These are phyloP conservation scores for Stevia rebaudiana DNA, from an alignment of 140 eudicot species.

Conservation along the genomic window DNA sequence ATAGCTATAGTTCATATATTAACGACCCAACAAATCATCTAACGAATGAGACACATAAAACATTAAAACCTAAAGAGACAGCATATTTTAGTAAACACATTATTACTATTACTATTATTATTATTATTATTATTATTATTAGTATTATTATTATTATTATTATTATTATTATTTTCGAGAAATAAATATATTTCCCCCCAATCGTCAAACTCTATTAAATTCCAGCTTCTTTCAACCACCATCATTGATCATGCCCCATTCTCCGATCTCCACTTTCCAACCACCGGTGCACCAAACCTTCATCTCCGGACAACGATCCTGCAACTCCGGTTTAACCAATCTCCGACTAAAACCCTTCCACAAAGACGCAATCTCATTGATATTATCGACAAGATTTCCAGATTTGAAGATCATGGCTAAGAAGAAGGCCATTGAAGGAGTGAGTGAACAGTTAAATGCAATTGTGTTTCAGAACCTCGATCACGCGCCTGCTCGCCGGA, in stretches of 20 bases:
- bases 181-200: neutral
- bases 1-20: no score
- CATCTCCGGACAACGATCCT: neutral
- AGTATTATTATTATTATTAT: no score
- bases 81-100: no score
- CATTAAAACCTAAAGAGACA: no score
- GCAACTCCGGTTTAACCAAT: neutral
- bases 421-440: slow-evolving; percentile 58
- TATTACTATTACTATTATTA: no score
- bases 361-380: slow-evolving; percentile 37
- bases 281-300: slow-evolving; percentile 20
- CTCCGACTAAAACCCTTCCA: slow-evolving; percentile 10
- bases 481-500: slow-evolving; percentile 63
- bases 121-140: no score
- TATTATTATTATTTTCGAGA: no score
- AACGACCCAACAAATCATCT: no score
- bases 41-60: no score
- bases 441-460: slow-evolving; percentile 64
- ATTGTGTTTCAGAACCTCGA: slow-evolving; percentile 72
- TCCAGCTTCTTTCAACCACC: neutral
- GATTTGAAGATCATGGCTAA: slow-evolving; percentile 37
- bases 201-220: neutral
- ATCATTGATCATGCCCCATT: slow-evolving; percentile 39
- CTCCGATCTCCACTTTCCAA: slow-evolving; percentile 48
- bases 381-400: slow-evolving; percentile 18